These are phyloP conservation scores for Beauveria sp. DNA, from an alignment of 2,329 filamentous ascomycete species.

Conservation along the genomic window DNA sequence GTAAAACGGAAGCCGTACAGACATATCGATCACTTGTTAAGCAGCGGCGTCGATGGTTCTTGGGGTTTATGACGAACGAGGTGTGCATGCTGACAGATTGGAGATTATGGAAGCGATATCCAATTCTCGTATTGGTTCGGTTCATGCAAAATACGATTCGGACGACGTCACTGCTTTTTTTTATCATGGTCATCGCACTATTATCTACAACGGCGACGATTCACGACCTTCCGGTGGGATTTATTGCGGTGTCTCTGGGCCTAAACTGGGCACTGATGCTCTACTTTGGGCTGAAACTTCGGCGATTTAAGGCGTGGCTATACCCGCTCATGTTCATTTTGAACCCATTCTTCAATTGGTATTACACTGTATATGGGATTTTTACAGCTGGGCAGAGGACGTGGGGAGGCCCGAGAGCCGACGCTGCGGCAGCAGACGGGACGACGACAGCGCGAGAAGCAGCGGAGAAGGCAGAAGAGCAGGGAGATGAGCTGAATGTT, in stretches of 20 bases:
- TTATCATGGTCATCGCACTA: constrained; percentile 83
- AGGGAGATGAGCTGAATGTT: constrained; percentile 83
- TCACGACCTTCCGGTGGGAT: constrained; percentile 76
- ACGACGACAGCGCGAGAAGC: constrained; percentile 72
- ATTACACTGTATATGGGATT: constrained; percentile 95
- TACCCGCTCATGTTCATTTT: constrained; percentile 93
- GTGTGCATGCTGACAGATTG: constrained; percentile 96
- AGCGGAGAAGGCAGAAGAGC: constrained; percentile 70
- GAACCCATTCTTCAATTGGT: constrained; percentile 97
- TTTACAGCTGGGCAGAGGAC: constrained; percentile 91
- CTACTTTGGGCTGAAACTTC: constrained; percentile 83
- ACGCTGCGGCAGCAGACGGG: constrained; percentile 72
- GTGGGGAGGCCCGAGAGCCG: constrained; percentile 89
- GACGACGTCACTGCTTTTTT: constrained; percentile 87
- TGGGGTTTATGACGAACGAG: constrained; percentile 96
- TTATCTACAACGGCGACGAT: constrained; percentile 76
- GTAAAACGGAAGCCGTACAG: constrained; percentile 95
- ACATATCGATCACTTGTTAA: constrained; percentile 80
- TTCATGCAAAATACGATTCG: constrained; percentile 96
- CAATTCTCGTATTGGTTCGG: constrained; percentile 74
- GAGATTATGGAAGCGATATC: constrained; percentile 85
- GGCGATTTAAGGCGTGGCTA: constrained; percentile 86
- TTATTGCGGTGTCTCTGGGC: constrained; percentile 86
- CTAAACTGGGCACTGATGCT: constrained; percentile 95
- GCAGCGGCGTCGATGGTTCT: constrained; percentile 91